Conservation (phyloP, 371 early-diverging fungal species). For the Rhizopus microsporus region DNA sequence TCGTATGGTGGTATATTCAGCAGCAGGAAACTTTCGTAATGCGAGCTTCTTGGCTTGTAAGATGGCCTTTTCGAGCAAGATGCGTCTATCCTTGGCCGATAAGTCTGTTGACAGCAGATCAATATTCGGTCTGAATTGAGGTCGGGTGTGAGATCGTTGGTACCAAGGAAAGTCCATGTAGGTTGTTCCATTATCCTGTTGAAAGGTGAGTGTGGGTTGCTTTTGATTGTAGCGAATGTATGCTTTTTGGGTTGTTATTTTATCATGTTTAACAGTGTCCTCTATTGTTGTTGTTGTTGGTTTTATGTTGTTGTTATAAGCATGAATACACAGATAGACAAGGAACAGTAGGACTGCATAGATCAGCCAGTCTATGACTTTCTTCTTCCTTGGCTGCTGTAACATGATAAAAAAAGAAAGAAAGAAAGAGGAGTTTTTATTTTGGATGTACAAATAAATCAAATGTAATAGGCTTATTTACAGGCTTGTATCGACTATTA, state of each 20-base stretch:
- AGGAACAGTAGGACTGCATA: not conserved
- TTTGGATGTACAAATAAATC: slow-evolving; percentile 21
- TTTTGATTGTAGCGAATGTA: not conserved
- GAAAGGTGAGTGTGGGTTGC: not conserved
- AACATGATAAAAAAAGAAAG: too few species aligned
- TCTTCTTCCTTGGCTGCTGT: not conserved
- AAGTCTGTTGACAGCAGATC: slow-evolving; percentile 11
- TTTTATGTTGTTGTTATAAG: not conserved
- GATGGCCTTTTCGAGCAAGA: slow-evolving; percentile 18
- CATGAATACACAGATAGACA: slow-evolving; percentile 1
- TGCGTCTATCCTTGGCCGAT: slow-evolving; percentile 16
- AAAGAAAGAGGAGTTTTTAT: too few species aligned
- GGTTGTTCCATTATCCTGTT: not conserved
- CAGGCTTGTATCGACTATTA: slow-evolving; percentile 37
- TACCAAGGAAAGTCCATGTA: slow-evolving; percentile 32
- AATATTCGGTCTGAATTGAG: slow-evolving; percentile 16
- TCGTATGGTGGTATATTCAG: slow-evolving; percentile 24
- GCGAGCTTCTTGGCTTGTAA: slow-evolving; percentile 21
- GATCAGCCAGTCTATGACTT: not conserved
- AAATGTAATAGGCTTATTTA: slow-evolving; percentile 50
- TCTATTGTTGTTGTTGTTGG: not conserved
- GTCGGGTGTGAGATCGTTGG: slow-evolving; percentile 16
- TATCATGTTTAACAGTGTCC: not conserved
- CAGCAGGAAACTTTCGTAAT: not conserved
- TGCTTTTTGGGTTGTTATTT: slow-evolving; percentile 1